Evolutionary conservation across 129 eudicot genomes (phyloP).

Genomic region (Tagetes patula): DNA sequence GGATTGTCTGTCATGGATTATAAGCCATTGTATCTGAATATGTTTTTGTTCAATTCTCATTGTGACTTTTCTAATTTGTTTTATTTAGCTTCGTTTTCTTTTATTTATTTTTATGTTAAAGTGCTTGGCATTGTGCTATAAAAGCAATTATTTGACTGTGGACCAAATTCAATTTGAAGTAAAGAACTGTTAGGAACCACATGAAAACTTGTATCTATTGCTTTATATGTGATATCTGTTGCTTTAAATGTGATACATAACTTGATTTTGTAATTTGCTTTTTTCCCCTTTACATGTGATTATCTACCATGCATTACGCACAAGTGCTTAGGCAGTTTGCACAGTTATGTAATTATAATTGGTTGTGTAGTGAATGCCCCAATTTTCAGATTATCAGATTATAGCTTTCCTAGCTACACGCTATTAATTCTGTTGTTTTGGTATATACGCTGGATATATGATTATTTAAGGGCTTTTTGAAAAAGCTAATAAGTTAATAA

Average conservation of each 20-base stretch:
- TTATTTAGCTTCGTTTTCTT: not conserved
- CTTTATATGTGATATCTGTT: too few relatives aligned
- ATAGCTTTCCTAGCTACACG: not conserved
- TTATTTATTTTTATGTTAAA: not conserved
- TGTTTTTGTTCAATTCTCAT: not conserved
- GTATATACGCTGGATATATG: not conserved
- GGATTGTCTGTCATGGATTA: constrained; percentile 5
- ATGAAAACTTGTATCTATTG: too few relatives aligned
- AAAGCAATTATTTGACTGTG: not conserved
- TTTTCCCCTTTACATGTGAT: too few relatives aligned
- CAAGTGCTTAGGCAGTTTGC: too few relatives aligned
- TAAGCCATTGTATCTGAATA: constrained; percentile 19
- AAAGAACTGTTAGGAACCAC: too few relatives aligned
- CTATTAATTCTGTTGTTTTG: not conserved
- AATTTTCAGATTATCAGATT: not conserved
- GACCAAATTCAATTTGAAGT: too few relatives aligned
- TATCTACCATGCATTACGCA: too few relatives aligned
- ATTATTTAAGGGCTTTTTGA: not conserved
- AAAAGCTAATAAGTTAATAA: too few relatives aligned
- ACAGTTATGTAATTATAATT: too few relatives aligned
- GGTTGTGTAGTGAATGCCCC: too few relatives aligned
- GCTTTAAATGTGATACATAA: too few relatives aligned
- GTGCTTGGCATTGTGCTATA: not conserved
- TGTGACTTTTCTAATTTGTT: constrained; percentile 8
- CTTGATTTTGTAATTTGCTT: too few relatives aligned